Evolutionary conservation across 2,329 filamentous ascomycete genomes (phyloP).

Genomic region (Ploettnerulaceae sp.): DNA sequence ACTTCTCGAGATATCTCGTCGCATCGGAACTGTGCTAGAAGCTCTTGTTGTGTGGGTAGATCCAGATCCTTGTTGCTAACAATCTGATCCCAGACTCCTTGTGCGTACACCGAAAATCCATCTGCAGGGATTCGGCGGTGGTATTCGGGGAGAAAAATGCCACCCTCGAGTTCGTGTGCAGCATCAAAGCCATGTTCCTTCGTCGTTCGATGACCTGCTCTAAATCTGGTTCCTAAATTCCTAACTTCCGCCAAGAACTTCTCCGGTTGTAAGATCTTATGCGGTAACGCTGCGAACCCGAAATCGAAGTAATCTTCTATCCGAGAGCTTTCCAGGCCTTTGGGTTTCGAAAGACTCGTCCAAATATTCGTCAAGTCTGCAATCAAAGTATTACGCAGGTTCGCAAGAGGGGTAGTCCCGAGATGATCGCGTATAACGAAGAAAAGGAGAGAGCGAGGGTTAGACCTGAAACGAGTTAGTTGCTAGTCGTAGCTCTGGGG

Average conservation of each 20-base stretch:
- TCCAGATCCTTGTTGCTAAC: constrained; percentile 98
- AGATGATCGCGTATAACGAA: constrained; percentile 98
- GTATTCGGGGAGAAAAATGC: constrained; percentile 88
- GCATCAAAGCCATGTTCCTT: constrained; percentile 54
- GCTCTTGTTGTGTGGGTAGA: constrained; percentile 91
- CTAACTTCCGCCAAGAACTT: constrained; percentile 79
- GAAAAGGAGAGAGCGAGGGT: constrained; percentile 86
- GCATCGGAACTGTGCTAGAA: constrained; percentile 94
- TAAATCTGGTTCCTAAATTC: constrained; percentile 76
- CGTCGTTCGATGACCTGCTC: constrained; percentile 69
- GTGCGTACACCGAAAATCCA: constrained; percentile 90
- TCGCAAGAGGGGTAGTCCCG: constrained; percentile 82
- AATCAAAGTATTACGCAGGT: constrained; percentile 83
- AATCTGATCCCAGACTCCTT: constrained; percentile 97
- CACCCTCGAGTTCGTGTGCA: constrained; percentile 70
- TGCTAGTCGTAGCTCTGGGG: constrained; percentile 11
- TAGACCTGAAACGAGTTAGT: constrained; percentile 55
- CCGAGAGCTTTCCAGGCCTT: constrained; percentile 77
- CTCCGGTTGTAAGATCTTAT: constrained; percentile 94
- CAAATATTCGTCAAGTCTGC: constrained; percentile 91
- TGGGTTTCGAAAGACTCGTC: constrained; percentile 86
- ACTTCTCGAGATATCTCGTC: constrained; percentile 95
- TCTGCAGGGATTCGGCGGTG: constrained; percentile 94
- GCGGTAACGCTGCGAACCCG: constrained; percentile 88
- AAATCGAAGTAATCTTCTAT: constrained; percentile 99